phyloP scores from a whole-genome alignment of 805 yeast genomes.

The Zygotorulaspora chibaensis region DNA sequence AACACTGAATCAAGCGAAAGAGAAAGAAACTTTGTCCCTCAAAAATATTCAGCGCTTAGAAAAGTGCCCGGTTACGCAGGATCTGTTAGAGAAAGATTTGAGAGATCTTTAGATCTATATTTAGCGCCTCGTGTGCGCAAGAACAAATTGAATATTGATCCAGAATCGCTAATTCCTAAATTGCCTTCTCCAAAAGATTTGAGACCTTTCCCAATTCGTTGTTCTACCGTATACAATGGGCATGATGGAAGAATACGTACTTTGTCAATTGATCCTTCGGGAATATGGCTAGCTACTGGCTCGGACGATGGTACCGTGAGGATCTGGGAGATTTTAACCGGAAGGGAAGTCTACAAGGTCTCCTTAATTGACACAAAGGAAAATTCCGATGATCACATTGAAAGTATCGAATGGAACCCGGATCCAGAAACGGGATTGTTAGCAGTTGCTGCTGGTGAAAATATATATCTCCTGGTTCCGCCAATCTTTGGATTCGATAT shows the following conservation, averaged over 20 bases:
- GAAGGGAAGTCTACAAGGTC: constrained; percentile 82
- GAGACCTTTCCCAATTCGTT: constrained; percentile 91
- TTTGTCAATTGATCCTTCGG: constrained; percentile 79
- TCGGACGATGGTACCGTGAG: constrained; percentile 94
- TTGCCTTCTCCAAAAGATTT: constrained; percentile 95
- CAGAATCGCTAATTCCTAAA: constrained; percentile 92
- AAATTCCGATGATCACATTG: constrained; percentile 73
- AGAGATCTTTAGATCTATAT: constrained; percentile 88
- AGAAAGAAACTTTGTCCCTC: constrained; percentile 74
- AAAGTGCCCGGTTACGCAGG: constrained; percentile 92
- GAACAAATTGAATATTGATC: constrained; percentile 87
- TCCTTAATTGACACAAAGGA: constrained; percentile 46
- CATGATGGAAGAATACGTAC: constrained; percentile 81
- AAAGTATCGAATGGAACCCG: constrained; percentile 88
- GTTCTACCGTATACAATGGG: constrained; percentile 80
- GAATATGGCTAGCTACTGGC: constrained; percentile 95
- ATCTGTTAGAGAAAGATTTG: constrained; percentile 83
- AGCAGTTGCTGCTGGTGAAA: constrained; percentile 81
- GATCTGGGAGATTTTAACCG: constrained; percentile 95
- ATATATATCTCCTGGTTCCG: constrained; percentile 74
- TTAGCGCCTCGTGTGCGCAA: constrained; percentile 94
- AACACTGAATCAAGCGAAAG: constrained; percentile 70
- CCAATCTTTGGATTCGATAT: constrained; percentile 85
- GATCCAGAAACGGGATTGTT: constrained; percentile 66
- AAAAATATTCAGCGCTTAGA: constrained; percentile 75